phyloP scores from a whole-genome alignment of 2,329 filamentous ascomycete species.

The Diaporthe citrichinensis region DNA sequence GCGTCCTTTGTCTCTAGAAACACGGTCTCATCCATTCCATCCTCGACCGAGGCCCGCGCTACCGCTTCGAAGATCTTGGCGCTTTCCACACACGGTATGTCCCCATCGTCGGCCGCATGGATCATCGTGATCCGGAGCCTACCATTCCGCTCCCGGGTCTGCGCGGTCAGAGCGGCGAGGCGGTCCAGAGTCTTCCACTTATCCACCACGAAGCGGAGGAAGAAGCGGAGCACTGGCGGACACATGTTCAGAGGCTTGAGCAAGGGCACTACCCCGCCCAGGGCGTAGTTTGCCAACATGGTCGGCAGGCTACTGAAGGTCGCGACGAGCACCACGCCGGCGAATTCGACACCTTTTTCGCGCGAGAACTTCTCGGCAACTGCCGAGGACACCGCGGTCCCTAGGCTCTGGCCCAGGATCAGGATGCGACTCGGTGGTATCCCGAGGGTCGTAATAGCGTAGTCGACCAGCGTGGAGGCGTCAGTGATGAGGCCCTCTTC shows the following conservation, averaged over 20 bases:
- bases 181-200: slow-evolving; percentile 82
- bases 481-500: slow-evolving; percentile 88
- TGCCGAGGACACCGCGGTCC: slow-evolving; percentile 85
- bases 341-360: slow-evolving; percentile 75
- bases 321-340: slow-evolving; percentile 83
- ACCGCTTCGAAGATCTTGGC: slow-evolving; percentile 74
- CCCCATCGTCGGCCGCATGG: slow-evolving; percentile 84
- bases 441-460: slow-evolving; percentile 74
- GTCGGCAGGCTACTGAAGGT: slow-evolving; percentile 82
- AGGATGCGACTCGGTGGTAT: slow-evolving; percentile 81
- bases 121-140: slow-evolving; percentile 77
- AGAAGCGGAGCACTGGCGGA: slow-evolving; percentile 72
- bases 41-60: slow-evolving; percentile 63
- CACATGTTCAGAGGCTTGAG: slow-evolving; percentile 81
- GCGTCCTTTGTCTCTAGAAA: slow-evolving; percentile 56
- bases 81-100: slow-evolving; percentile 83
- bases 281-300: slow-evolving; percentile 82
- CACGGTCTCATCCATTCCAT: slow-evolving; percentile 55
- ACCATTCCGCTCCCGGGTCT: slow-evolving; percentile 60
- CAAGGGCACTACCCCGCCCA: slow-evolving; percentile 83
- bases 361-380: slow-evolving; percentile 78
- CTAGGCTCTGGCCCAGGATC: slow-evolving; percentile 88
- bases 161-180: slow-evolving; percentile 68
- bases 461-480: slow-evolving; percentile 80
- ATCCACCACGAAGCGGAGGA: slow-evolving; percentile 79